A percentile compares a stretch with the other conserved stretches of the same genome.
These are phyloP conservation scores for Scheffersomyces parashehatae DNA, from an alignment of 1,139 yeast species.

Conservation along the genomic window DNA sequence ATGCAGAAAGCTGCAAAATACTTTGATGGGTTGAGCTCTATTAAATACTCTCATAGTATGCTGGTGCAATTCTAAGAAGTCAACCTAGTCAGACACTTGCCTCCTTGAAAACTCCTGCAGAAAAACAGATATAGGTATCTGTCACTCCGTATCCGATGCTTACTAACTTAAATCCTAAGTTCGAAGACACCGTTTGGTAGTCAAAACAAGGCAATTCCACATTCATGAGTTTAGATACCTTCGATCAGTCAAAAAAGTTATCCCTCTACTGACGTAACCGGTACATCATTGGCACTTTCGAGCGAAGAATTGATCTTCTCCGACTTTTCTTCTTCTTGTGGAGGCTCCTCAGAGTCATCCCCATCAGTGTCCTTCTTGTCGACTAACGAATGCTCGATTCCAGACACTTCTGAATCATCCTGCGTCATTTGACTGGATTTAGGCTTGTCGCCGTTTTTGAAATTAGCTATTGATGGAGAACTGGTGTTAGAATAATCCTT, in stretches of 20 bases:
- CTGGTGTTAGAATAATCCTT: background rate
- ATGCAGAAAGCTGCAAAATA: no score
- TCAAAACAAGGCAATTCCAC: no score
- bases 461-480: background rate
- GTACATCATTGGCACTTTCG: constrained; percentile 6
- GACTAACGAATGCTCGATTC: constrained; percentile 13
- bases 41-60: no score
- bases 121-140: no score
- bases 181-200: no score
- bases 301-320: constrained; percentile 1
- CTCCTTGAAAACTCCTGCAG: no score
- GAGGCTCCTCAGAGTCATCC: constrained; percentile 10
- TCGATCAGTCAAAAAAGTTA: background rate
- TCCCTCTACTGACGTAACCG: constrained; percentile 8
- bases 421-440: constrained; percentile 10
- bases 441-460: constrained; percentile 5
- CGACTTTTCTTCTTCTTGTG: background rate
- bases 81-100: no score
- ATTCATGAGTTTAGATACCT: no score
- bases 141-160: no score
- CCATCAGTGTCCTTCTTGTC: constrained; percentile 9
- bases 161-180: no score
- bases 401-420: constrained; percentile 39
- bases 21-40: no score
- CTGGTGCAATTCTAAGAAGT: no score